Evolutionary conservation across 2,329 filamentous ascomycete genomes (phyloP), one percentile per base, ranked within the genome.

Genomic region (Trichoderma sp.): DNA sequence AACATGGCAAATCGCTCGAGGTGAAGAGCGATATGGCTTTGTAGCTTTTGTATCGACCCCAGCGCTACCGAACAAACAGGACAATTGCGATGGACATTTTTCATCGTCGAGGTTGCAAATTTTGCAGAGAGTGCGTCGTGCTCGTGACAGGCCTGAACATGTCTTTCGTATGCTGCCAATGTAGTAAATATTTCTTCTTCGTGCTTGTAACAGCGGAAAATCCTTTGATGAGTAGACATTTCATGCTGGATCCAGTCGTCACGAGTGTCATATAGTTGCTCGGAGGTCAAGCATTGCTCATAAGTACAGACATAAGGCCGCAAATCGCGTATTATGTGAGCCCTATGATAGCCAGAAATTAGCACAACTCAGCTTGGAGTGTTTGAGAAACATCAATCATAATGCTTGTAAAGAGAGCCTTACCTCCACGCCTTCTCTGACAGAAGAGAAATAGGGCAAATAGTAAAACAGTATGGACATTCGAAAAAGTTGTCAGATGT

Each of bases 391-490:
- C 35, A 40, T 1, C 11, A 55, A 16, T 14, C 5, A 4, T 60
- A 1, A 10, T n/a, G 4, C 6, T 29, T 14, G 7, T 7, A 1
- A 49, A 24, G 6, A 24, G 21, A 5, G 21, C 2, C n/a, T 52
- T 52, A 69, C 60, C 62, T 69, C 67, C 67, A 69, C 7, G 67
- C 59, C n/a, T 31, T 65, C 31, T 69, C 52, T 5, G 59, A 33
- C 14, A 65, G 53, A 27, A 69, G 16, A 5, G 65, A 52, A 29
- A 11, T 33, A 24, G 67, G 61, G 19, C 67, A 69, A 10, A 65
- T 65, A 3, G 59, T 69, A 52, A 35, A 69, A n/a, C 67, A 69
- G 16, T 69, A 69, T 14, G 67, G 67, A 16, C 67, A 69, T 33
- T 69, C 60, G 13, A 69, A 69, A 19, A 69, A 65, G 6, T 33